These are phyloP conservation scores for Trifolium dubium DNA, from an alignment of 306 rosid genomes.

Conservation along the genomic window DNA sequence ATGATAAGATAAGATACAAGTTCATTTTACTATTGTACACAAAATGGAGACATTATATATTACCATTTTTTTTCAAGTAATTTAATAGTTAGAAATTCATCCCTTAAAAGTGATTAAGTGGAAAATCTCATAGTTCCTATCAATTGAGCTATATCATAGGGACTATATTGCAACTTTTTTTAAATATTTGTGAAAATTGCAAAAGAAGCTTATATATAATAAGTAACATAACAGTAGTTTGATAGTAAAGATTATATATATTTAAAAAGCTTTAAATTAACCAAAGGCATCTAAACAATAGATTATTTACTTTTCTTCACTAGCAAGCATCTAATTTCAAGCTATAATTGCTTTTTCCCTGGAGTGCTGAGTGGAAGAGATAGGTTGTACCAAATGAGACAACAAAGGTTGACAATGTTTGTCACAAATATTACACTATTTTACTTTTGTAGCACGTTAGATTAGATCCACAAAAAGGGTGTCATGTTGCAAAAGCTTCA, in stretches of 20 bases:
- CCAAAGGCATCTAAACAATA: slow-evolving; percentile 6
- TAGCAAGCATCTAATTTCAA: slow-evolving; percentile 31
- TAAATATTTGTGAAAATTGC: background rate
- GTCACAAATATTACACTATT: slow-evolving; percentile 15
- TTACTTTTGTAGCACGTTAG: slow-evolving; percentile 34
- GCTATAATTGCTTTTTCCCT: slow-evolving; percentile 3
- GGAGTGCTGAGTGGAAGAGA: slow-evolving; percentile 10
- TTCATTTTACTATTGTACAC: too few relatives aligned
- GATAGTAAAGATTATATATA: background rate
- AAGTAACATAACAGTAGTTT: background rate
- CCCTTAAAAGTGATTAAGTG: too few relatives aligned
- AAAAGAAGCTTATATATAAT: background rate
- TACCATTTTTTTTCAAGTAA: too few relatives aligned
- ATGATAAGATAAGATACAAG: too few relatives aligned
- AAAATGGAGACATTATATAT: background rate
- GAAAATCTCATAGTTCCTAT: too few relatives aligned
- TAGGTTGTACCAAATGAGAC: slow-evolving; percentile 23
- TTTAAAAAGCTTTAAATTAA: slow-evolving; percentile 6
- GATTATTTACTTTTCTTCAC: slow-evolving; percentile 19
- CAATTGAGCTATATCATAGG: too few relatives aligned
- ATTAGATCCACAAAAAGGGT: slow-evolving; percentile 33
- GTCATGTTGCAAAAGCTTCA: slow-evolving; percentile 37
- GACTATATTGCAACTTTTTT: too few relatives aligned
- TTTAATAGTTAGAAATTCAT: too few relatives aligned
- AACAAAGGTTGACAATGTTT: slow-evolving; percentile 28